Base-by-base conservation (phyloP, 2,329 filamentous ascomycete species). In the Chaetomiaceae sp. region DNA sequence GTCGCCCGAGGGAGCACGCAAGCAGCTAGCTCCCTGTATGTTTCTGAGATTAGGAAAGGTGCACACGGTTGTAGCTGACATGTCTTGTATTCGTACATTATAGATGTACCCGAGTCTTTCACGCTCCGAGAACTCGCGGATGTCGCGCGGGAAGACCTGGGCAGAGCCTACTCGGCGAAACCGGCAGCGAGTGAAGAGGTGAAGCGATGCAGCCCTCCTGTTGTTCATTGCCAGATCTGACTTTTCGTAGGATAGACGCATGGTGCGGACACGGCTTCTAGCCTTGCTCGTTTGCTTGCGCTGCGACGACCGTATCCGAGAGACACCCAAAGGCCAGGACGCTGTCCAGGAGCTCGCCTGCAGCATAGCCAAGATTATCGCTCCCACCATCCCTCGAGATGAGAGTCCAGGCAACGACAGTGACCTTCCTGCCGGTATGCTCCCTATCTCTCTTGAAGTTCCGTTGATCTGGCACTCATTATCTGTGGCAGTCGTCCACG, bases 271-370 rank as follows among this genome's bases (percentile, higher is more conserved):
- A 1, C 32, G 34, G 3, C 44, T 55, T 17, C 19, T 53, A 9
- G 43, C 45, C 20, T 15, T 49, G 3, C 47, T 55, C 20, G 14
- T 47, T 10, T 55, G 48, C 20, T 39, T 55, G 14, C 45, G 22
- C 11, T 45, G 39, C 4, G 29, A 39, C 17, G 33, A 32, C 27
- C 34, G 34, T 4, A 42, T 51, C 32, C 42, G 27, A 6, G 32
- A 18, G 8, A n/a, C 37, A 19, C 10, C 38, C 7, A 18, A 33
- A 3, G 47, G 51, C 17, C n/a, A 44, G 9, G 36, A 29, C 11
- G 22, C 18, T 14, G 32, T 43, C 18, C 30, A 33, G 10, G 26
- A 33, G 10, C 39, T 47, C 8, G 46, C 48, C 17, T 24, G 17
- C 1, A 40, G 36, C 26, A 33, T 55, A 17, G 42, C 49, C 19